phyloP scores from a whole-genome alignment of 2,329 filamentous ascomycete species.

The Ilyonectria robusta region DNA sequence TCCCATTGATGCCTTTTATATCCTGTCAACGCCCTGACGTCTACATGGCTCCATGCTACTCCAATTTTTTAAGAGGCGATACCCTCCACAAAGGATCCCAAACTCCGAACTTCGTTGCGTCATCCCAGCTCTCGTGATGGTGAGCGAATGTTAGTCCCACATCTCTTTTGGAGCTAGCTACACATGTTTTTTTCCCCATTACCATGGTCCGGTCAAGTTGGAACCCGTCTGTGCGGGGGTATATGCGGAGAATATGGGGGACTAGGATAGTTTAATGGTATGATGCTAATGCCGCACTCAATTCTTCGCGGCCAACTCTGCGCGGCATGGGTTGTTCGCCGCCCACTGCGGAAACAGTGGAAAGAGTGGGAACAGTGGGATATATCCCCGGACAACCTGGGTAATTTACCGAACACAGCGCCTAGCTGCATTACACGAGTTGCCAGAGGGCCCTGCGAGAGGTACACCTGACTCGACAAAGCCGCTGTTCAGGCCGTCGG shows the following conservation, averaged over 20 bases:
- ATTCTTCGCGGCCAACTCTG: not conserved
- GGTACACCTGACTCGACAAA: conserved; percentile 23
- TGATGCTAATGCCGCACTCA: conserved; percentile 13
- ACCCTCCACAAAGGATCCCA: not conserved
- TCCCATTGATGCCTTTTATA: conserved; percentile 28
- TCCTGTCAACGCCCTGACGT: not conserved
- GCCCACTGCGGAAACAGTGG: not conserved
- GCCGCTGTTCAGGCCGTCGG: conserved; percentile 25
- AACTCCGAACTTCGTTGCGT: conserved; percentile 28
- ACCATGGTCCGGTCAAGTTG: conserved; percentile 15
- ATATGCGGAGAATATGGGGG: conserved; percentile 30
- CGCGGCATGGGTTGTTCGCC: not conserved
- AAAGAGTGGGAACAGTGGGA: not conserved
- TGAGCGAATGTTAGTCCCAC: conserved; percentile 19
- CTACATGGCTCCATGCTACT: not conserved
- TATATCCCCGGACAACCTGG: not conserved
- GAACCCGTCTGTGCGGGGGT: conserved; percentile 20
- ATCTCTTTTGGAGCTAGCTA: conserved; percentile 14
- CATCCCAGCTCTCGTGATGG: conserved; percentile 34
- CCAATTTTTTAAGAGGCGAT: not conserved
- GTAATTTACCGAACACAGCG: conserved; percentile 24
- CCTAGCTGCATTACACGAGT: conserved; percentile 14
- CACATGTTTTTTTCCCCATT: conserved; percentile 1
- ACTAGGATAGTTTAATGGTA: conserved; percentile 27
- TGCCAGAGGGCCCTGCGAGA: not conserved